phyloP scores from a whole-genome alignment of 202 grass and related monocot genomes.

The Bolboschoenoplectus hybrid region DNA sequence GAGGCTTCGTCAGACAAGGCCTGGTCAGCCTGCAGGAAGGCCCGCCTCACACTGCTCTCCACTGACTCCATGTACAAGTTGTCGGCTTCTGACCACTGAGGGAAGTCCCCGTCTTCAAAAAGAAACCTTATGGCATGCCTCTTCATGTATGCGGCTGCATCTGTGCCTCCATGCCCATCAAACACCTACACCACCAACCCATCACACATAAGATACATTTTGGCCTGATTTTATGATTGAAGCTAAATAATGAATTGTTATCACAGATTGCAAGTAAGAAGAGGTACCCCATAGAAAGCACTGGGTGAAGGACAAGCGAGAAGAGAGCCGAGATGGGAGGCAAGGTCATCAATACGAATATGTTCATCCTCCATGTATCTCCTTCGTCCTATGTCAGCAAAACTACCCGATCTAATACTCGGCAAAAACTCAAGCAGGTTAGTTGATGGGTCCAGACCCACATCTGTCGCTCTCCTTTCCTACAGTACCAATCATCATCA shows the following conservation, averaged over 20 bases:
- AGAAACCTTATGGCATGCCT: constrained; percentile 65
- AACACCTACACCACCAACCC: constrained; percentile 56
- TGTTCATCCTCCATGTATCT: constrained; percentile 93
- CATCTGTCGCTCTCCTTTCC: constrained; percentile 45
- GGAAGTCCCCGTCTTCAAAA: constrained; percentile 73
- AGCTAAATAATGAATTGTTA: not conserved
- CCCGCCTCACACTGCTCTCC: constrained; percentile 49
- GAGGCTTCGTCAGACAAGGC: constrained; percentile 60
- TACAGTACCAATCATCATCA: constrained; percentile 43
- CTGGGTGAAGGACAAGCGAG: constrained; percentile 58
- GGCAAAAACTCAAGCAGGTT: constrained; percentile 56
- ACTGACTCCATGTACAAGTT: constrained; percentile 57
- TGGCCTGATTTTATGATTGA: not conserved
- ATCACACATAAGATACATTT: constrained; percentile 1
- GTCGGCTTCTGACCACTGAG: constrained; percentile 52
- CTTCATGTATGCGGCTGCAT: constrained; percentile 88
- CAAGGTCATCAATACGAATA: constrained; percentile 85
- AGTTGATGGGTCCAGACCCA: constrained; percentile 31
- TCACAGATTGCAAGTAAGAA: not conserved
- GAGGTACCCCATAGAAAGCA: constrained; percentile 81
- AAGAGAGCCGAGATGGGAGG: constrained; percentile 60
- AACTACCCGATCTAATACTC: constrained; percentile 77
- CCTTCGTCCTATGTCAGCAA: constrained; percentile 81
- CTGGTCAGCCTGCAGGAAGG: constrained; percentile 70
- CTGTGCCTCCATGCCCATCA: constrained; percentile 88